Conservation (phyloP, 805 yeast genomes). For the Kodamaea hsintzibuensis region DNA sequence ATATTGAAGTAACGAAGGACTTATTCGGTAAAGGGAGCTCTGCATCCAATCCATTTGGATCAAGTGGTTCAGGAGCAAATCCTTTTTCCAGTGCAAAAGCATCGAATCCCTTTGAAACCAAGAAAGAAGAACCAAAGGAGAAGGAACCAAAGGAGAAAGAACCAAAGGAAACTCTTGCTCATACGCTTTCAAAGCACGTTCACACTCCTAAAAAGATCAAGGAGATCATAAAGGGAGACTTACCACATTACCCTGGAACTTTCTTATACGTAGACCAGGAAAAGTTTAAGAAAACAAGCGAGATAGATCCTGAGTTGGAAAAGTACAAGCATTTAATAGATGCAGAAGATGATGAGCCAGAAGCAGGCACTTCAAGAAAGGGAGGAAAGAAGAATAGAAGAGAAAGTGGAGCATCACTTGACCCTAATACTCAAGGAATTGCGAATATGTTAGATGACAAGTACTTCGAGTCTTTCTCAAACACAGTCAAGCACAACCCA, state of each 20-base stretch:
- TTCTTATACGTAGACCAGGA: constrained; percentile 76
- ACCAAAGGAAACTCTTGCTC: constrained; percentile 5
- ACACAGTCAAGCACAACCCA: constrained; percentile 77
- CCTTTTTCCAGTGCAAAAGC: constrained; percentile 23
- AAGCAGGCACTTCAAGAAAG: constrained; percentile 14
- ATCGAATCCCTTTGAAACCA: constrained; percentile 7
- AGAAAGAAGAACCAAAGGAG: constrained; percentile 10
- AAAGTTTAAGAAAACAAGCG: constrained; percentile 50
- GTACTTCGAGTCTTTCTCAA: constrained; percentile 76
- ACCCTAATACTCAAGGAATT: constrained; percentile 29
- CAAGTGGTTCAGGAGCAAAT: constrained; percentile 15
- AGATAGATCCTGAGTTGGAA: constrained; percentile 51
- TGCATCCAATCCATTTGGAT: constrained; percentile 17
- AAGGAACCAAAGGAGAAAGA: too few relatives aligned
- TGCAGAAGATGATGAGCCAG: constrained; percentile 42
- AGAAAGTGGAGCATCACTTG: constrained; percentile 18
- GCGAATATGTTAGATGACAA: constrained; percentile 68
- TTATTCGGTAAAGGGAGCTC: constrained; percentile 10
- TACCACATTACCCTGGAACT: constrained; percentile 63
- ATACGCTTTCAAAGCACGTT: constrained; percentile 13
- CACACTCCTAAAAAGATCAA: constrained; percentile 5
- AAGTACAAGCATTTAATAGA: constrained; percentile 53
- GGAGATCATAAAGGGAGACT: constrained; percentile 16
- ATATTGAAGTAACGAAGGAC: constrained; percentile 41
- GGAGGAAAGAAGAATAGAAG: constrained; percentile 11